Evolutionary conservation across 2,329 filamentous ascomycete species (phyloP).

Genomic region (Tetracladium maxilliforme): DNA sequence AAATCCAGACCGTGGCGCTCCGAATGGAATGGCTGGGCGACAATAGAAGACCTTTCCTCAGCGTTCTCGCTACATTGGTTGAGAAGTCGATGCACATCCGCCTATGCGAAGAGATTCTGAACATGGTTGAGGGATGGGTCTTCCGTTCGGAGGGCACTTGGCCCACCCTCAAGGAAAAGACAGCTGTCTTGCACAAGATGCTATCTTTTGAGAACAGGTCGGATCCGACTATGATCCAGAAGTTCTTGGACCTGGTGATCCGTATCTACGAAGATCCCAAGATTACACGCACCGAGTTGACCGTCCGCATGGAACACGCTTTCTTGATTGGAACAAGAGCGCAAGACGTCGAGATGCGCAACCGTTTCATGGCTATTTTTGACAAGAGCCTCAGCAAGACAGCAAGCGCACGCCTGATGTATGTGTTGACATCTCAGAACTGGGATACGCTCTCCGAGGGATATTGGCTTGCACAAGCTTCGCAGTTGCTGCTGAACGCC

Average conservation of each 20-base stretch:
- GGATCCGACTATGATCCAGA: constrained; percentile 74
- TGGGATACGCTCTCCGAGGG: constrained; percentile 93
- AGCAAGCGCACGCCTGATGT: constrained; percentile 75
- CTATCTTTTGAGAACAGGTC: constrained; percentile 77
- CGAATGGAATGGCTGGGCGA: constrained; percentile 90
- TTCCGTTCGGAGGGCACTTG: constrained; percentile 91
- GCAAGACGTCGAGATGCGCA: constrained; percentile 90
- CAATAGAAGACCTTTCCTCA: constrained; percentile 82
- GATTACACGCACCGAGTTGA: constrained; percentile 87
- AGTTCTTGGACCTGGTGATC: constrained; percentile 91
- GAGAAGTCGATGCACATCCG: constrained; percentile 83
- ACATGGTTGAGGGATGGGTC: constrained; percentile 91
- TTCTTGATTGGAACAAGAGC: constrained; percentile 92
- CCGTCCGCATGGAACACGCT: constrained; percentile 92
- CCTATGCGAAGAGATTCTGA: constrained; percentile 82
- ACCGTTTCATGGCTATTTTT: constrained; percentile 92
- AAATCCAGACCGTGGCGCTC: constrained; percentile 80
- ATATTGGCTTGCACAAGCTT: constrained; percentile 94
- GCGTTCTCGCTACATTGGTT: constrained; percentile 84
- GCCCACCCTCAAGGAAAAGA: constrained; percentile 97
- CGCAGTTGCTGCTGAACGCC: constrained; percentile 81
- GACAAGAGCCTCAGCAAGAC: constrained; percentile 89
- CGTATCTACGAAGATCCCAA: constrained; percentile 97
- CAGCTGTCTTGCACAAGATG: constrained; percentile 98
- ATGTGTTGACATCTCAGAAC: constrained; percentile 83